Evolutionary conservation across 208 protist genomes (phyloP).

Genomic region (Leishmania tarentolae): DNA sequence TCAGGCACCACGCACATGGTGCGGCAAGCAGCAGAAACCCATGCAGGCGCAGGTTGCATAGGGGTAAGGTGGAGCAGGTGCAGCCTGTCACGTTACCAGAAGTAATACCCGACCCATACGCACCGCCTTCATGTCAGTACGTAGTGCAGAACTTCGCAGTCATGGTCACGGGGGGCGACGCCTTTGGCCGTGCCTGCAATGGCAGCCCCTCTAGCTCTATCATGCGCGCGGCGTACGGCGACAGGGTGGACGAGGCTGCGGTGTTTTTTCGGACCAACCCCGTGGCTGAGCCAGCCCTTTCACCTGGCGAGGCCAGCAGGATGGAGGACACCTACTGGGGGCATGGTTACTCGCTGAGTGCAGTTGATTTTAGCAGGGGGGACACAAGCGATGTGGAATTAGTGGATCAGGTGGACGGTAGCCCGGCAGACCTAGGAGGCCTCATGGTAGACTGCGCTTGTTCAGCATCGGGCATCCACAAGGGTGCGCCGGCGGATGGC

Average conservation of each 20-base stretch:
- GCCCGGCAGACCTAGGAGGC: neutral
- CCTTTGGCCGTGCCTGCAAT: neutral
- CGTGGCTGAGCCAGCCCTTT: neutral
- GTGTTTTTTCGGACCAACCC: neutral
- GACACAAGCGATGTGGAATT: neutral
- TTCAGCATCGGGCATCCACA: neutral
- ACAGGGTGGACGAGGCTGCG: neutral
- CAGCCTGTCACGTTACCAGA: neutral
- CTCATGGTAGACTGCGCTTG: neutral
- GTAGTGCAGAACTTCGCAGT: slow-evolving; percentile 2
- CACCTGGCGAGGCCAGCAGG: slow-evolving; percentile 1
- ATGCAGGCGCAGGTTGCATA: slow-evolving; percentile 9
- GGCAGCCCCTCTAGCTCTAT: neutral
- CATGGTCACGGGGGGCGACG: neutral
- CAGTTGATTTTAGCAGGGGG: neutral
- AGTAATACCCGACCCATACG: slow-evolving; percentile 15
- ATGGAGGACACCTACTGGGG: neutral
- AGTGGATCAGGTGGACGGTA: neutral
- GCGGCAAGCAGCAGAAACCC: neutral
- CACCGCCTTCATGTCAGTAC: slow-evolving; percentile 20
- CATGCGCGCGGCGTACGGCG: neutral
- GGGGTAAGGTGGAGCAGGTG: slow-evolving; percentile 17
- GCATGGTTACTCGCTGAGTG: neutral
- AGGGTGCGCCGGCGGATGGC: neutral
- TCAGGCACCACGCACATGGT: neutral